Percentiles rank a stretch among this genome's conserved stretches.
Evolutionary conservation across 176 grass and related monocot species (phyloP).

Genomic region (Elymus sibiricus): DNA sequence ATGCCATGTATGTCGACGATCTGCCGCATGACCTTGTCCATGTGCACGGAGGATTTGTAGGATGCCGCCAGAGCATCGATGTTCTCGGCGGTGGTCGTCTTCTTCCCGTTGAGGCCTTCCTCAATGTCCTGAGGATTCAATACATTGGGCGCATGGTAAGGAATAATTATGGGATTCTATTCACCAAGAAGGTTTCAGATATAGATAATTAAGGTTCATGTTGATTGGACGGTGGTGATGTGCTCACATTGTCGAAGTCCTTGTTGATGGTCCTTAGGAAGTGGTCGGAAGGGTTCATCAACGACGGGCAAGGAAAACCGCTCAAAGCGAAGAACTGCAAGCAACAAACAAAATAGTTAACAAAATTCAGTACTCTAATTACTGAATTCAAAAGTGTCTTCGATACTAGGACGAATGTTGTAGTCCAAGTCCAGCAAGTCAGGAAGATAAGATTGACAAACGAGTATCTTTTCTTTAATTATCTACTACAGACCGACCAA

Average conservation of each 20-base stretch:
- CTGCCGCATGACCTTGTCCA: slow-evolving; percentile 47
- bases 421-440: neutral
- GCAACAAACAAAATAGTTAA: too few species aligned
- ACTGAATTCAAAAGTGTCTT: neutral
- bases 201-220: neutral
- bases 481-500: neutral
- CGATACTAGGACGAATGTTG: neutral
- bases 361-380: neutral
- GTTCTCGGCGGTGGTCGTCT: slow-evolving; percentile 36
- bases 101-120: slow-evolving; percentile 21
- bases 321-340: slow-evolving; percentile 72
- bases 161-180: neutral
- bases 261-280: slow-evolving; percentile 90
- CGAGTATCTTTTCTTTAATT: neutral
- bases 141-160: neutral
- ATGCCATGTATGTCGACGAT: slow-evolving; percentile 48
- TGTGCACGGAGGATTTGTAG: slow-evolving; percentile 55
- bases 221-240: neutral
- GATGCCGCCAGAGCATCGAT: slow-evolving; percentile 52
- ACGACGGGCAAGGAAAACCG: slow-evolving; percentile 70
- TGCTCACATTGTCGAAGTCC: slow-evolving; percentile 74
- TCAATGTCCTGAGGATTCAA: slow-evolving; percentile 40
- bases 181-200: neutral
- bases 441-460: neutral
- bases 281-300: slow-evolving; percentile 93